These are phyloP conservation scores for Alternaria solani DNA, from an alignment of 2,329 filamentous ascomycete genomes.

Conservation along the genomic window DNA sequence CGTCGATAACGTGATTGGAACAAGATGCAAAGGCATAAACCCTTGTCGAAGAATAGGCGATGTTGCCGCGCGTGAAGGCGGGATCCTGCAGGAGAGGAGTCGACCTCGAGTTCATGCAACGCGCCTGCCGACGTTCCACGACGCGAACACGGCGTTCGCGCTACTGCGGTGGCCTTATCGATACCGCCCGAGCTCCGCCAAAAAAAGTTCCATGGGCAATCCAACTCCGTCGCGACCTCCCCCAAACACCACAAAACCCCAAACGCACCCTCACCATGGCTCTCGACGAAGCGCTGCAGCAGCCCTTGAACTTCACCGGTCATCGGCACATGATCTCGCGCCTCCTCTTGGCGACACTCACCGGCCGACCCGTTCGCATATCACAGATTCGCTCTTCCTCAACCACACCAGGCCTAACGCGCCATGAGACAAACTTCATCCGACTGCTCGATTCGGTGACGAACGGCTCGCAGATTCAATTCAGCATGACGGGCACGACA, in stretches of 20 bases:
- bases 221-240: conserved; percentile 1
- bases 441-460: conserved; percentile 93
- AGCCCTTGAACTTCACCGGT: conserved; percentile 77
- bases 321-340: conserved; percentile 84
- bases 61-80: not conserved
- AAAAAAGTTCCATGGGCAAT: conserved; percentile 30
- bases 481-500: conserved; percentile 94
- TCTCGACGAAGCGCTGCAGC: conserved; percentile 51
- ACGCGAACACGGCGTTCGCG: conserved; percentile 16
- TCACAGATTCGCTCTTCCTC: conserved; percentile 91
- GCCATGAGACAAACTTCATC: conserved; percentile 94
- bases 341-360: conserved; percentile 88
- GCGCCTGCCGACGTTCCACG: not conserved
- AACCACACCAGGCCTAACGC: conserved; percentile 85
- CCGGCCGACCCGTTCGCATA: conserved; percentile 87
- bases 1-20: not conserved
- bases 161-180: conserved; percentile 17
- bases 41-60: not conserved
- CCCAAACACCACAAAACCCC: not conserved
- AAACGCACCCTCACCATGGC: conserved; percentile 31
- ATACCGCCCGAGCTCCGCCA: conserved; percentile 17
- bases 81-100: not conserved
- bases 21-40: not conserved
- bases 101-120: conserved; percentile 3
- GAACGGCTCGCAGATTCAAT: conserved; percentile 93